Conservation (phyloP, 2,329 filamentous ascomycete species). For the Parasarocladium wereldwijsianum region DNA sequence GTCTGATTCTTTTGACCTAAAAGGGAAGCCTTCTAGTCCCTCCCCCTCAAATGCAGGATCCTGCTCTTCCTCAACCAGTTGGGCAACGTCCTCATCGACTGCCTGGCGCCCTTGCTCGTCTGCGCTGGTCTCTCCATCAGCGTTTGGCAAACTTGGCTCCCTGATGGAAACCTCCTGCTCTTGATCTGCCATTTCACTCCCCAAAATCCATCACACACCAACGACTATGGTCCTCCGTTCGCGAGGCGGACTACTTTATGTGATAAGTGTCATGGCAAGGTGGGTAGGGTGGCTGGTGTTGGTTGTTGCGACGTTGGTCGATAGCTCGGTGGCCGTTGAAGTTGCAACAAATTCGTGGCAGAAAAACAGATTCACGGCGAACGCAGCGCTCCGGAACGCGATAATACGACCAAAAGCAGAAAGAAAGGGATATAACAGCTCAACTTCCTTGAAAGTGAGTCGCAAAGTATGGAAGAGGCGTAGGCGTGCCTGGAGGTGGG, state of each 20-base stretch:
- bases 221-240: too few species aligned
- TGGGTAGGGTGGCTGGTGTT: background rate
- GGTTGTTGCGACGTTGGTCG: background rate
- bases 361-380: too few species aligned
- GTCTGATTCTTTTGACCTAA: too few species aligned
- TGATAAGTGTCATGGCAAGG: background rate
- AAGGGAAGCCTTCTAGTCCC: conserved; percentile 23
- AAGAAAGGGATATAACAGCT: too few species aligned
- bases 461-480: background rate
- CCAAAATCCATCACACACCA: conserved; percentile 24
- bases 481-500: background rate
- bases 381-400: too few species aligned
- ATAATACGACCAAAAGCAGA: too few species aligned
- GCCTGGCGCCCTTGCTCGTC: conserved; percentile 7
- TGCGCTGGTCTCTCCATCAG: conserved; percentile 4
- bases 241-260: background rate
- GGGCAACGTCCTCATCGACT: conserved; percentile 6
- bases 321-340: too few species aligned
- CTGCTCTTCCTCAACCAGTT: conserved; percentile 4
- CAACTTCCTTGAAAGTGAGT: too few species aligned
- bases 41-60: conserved; percentile 5
- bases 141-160: background rate
- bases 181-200: conserved; percentile 32
- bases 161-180: conserved; percentile 26
- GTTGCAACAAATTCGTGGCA: too few species aligned